Base-by-base conservation (phyloP, 345 rosid genomes). In the Cardiospermum halicacabum region DNA sequence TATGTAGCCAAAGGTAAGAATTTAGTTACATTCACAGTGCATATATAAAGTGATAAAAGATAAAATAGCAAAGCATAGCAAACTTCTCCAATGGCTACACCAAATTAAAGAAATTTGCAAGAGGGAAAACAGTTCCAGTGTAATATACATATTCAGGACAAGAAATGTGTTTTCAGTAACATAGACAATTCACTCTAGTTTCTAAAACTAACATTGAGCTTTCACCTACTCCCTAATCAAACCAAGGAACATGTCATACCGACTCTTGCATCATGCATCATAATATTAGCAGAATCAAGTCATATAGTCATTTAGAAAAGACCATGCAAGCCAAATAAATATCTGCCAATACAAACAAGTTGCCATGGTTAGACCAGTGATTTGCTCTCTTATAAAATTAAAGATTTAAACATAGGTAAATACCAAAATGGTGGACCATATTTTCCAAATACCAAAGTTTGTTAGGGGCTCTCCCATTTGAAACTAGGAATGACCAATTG, bases 21-120 rank as follows among this genome's bases (percentile, higher is more conserved):
- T n/a, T 11, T 15, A 24, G 24, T 21, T 63, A 39, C 36, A 53
- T 22, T 13, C 3, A 48, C 27, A 3, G 50, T 7, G 50, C 19
- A 19, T 12, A 19, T 2, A 22, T 11, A 48, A n/a, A 3, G 51
- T 11, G 49, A 58, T 22, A 9, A n/a, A 21, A 60, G 25, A 18
- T 4, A 12, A 10, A 9, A 11, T 11, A 31, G 36, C 56, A 62
- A 11, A 31, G n/a, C 39, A 15, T 19, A 30, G 32, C 9, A 4
- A 24, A 37, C 36, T 9, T n/a, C 49, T 50, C 16, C 16, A 36
- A 9, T 18, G 18, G 11, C 22, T 49, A 21, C 16, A 15, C 24
- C 24, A 34, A 50, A 62, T 30, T 37, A 62, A 32, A 21, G 25
- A 11, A 11, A 62, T 30, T 34, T 47, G 45, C 55, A 47, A 62